Evolutionary conservation across 2,329 filamentous ascomycete species (phyloP).

Genomic region (Mariannaea elegans): DNA sequence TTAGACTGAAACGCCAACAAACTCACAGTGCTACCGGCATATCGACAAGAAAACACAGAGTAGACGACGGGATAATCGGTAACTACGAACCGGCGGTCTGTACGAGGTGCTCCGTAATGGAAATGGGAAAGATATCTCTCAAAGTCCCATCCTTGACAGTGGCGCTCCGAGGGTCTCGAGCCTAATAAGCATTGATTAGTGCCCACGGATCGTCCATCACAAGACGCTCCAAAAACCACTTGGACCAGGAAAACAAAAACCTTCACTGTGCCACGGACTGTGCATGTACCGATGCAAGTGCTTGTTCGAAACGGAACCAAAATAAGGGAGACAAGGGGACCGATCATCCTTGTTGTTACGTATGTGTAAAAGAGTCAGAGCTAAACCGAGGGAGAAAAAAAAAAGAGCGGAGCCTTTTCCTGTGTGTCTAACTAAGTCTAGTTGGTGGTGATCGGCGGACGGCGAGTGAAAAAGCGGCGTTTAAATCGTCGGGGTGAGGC

Average conservation of each 20-base stretch:
- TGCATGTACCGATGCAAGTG: conserved; percentile 19
- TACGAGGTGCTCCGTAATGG: not conserved
- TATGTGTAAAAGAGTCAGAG: not conserved
- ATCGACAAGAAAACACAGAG: too few species aligned
- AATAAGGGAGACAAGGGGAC: conserved; percentile 11
- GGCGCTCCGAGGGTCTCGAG: not conserved
- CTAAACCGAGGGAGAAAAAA: not conserved
- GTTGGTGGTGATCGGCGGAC: conserved; percentile 8
- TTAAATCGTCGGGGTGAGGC: conserved; percentile 11
- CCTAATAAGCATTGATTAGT: conserved; percentile 12
- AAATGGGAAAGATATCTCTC: not conserved
- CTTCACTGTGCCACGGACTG: conserved; percentile 24
- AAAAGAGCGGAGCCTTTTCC: conserved; percentile 1
- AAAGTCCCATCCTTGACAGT: conserved; percentile 4
- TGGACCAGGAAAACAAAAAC: too few species aligned
- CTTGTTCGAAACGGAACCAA: conserved; percentile 14
- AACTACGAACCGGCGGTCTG: conserved; percentile 21
- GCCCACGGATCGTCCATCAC: conserved; percentile 7
- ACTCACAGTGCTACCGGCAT: too few species aligned
- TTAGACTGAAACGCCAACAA: too few species aligned
- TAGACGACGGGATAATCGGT: too few species aligned
- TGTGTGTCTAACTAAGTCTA: not conserved
- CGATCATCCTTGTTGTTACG: too few species aligned
- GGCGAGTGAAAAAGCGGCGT: conserved; percentile 7
- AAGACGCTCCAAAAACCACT: conserved; percentile 2